Conservation (phyloP, 2,329 filamentous ascomycete species). For the Elsinoe necatrix region DNA sequence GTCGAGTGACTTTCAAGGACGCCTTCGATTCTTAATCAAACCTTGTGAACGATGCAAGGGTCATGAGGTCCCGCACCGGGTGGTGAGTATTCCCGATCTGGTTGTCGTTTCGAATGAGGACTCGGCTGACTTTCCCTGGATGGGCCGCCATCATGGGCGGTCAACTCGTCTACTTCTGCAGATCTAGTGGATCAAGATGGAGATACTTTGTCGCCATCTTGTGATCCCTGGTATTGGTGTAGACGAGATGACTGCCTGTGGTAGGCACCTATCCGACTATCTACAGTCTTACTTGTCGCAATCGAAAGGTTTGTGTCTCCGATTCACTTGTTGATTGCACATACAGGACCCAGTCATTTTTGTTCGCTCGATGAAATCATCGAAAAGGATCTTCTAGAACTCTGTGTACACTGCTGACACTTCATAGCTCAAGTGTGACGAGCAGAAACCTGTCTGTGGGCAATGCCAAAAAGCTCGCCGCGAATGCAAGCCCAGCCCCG, state of each 20-base stretch:
- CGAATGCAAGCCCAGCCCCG: constrained; percentile 53
- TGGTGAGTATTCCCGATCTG: constrained; percentile 23
- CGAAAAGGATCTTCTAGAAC: too few species aligned
- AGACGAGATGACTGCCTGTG: constrained; percentile 7
- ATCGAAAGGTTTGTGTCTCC: constrained; percentile 25
- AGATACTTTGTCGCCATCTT: background rate
- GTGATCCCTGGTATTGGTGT: background rate
- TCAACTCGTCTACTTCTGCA: constrained; percentile 15
- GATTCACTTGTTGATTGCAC: too few species aligned
- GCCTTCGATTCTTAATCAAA: background rate
- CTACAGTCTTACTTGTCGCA: constrained; percentile 27
- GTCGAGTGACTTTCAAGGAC: background rate
- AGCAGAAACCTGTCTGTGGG: constrained; percentile 52
- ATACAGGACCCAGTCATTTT: too few species aligned
- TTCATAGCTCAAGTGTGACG: constrained; percentile 53
- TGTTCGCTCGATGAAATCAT: too few species aligned
- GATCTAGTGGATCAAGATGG: background rate
- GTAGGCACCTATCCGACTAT: constrained; percentile 13
- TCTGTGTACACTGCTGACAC: background rate
- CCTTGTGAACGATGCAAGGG: background rate
- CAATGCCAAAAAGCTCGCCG: constrained; percentile 54
- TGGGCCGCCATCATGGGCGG: background rate
- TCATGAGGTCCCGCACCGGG: constrained; percentile 26
- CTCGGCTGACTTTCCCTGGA: constrained; percentile 25
- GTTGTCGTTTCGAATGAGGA: background rate